Percentiles rank a stretch among this genome's conserved stretches.
Evolutionary conservation across 805 yeast genomes (phyloP).

Genomic region (Wickerhamia fluorescens): DNA sequence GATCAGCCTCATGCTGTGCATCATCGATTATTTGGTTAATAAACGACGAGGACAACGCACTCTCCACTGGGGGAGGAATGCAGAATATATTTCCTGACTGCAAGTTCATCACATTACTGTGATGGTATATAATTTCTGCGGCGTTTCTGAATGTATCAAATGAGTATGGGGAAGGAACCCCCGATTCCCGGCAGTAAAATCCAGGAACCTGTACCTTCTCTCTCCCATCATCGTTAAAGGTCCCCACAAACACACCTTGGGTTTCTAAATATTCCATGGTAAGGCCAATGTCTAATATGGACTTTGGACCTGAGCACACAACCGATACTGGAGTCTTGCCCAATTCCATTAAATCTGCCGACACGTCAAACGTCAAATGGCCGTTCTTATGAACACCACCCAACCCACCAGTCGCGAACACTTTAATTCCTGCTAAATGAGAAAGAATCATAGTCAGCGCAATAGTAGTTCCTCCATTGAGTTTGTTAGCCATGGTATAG

Average conservation of each 20-base stretch:
- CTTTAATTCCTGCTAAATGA: conserved; percentile 64
- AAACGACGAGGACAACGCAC: conserved; percentile 48
- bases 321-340: conserved; percentile 80
- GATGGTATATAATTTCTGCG: conserved; percentile 51
- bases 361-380: conserved; percentile 66
- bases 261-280: conserved; percentile 87
- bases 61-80: conserved; percentile 67
- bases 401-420: conserved; percentile 89
- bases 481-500: conserved; percentile 50
- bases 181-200: conserved; percentile 72
- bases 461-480: conserved; percentile 86
- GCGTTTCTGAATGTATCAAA: conserved; percentile 50
- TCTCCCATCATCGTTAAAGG: conserved; percentile 46
- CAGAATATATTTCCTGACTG: conserved; percentile 72
- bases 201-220: conserved; percentile 58
- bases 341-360: conserved; percentile 83
- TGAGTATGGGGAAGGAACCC: conserved; percentile 61
- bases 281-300: conserved; percentile 70
- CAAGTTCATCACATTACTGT: conserved; percentile 39
- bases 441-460: conserved; percentile 85
- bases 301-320: conserved; percentile 90
- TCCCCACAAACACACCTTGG: conserved; percentile 81
- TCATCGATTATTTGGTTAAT: conserved; percentile 51
- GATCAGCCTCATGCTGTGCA: conserved; percentile 52
- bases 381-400: conserved; percentile 89